A percentile compares a stretch with the other conserved stretches of the same genome.
Evolutionary conservation across 441 rosid species (phyloP).

Genomic region (Sinapis alba): DNA sequence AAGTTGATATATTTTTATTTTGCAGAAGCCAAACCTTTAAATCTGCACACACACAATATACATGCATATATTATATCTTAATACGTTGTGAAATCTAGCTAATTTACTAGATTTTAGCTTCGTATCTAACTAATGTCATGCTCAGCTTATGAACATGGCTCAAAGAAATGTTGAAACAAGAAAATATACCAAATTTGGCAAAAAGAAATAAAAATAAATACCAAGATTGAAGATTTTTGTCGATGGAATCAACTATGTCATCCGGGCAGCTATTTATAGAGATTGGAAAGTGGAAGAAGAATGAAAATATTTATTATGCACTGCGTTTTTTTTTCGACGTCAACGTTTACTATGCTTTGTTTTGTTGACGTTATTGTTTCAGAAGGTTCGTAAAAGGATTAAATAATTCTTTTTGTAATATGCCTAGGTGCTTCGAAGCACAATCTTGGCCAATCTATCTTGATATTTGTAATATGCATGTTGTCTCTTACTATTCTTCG

Average conservation of each 20-base stretch:
- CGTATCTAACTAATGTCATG: neutral
- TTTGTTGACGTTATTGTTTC: neutral
- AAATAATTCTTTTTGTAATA: neutral
- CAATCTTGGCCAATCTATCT: neutral
- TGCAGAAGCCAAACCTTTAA: neutral
- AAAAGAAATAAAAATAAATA: constrained; percentile 5
- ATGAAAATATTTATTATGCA: neutral
- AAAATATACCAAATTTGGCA: too few relatives aligned
- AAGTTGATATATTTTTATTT: neutral
- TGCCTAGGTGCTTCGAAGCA: neutral
- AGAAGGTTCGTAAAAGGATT: neutral
- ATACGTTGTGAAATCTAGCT: neutral
- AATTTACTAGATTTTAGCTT: constrained; percentile 3
- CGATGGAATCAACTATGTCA: neutral
- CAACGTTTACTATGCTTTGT: neutral
- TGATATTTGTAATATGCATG: neutral
- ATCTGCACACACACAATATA: neutral
- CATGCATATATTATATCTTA: constrained; percentile 4
- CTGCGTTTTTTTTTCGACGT: neutral
- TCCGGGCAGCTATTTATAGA: constrained; percentile 21
- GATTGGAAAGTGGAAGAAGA: neutral
- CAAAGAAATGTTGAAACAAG: neutral
- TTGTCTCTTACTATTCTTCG: neutral
- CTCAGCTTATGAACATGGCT: constrained; percentile 7
- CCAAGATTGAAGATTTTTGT: neutral